These are phyloP conservation scores for Ogataea pignaliae DNA, from an alignment of 805 yeast genomes.

Conservation along the genomic window DNA sequence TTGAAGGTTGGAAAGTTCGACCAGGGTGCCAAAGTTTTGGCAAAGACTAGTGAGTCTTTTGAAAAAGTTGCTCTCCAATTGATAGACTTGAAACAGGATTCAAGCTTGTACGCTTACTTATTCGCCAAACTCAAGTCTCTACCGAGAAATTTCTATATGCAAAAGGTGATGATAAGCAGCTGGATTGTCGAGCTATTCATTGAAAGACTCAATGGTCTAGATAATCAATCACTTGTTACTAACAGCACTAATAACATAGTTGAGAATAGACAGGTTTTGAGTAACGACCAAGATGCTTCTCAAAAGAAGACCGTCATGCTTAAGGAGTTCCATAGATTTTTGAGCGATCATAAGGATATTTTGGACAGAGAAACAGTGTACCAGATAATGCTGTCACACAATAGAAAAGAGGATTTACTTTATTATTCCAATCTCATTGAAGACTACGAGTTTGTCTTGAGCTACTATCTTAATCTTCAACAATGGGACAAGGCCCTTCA, in stretches of 20 bases:
- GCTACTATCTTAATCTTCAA: slow-evolving; percentile 62
- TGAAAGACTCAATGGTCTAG: slow-evolving; percentile 41
- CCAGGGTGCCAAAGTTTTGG: slow-evolving; percentile 55
- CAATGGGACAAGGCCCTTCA: slow-evolving; percentile 73
- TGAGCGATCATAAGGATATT: slow-evolving; percentile 40
- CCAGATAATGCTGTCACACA: slow-evolving; percentile 65
- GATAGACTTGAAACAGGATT: slow-evolving; percentile 37
- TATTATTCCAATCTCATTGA: slow-evolving; percentile 61
- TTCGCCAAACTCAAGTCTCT: slow-evolving; percentile 35
- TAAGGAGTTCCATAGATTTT: slow-evolving; percentile 42
- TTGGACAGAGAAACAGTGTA: slow-evolving; percentile 68
- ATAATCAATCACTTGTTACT: slow-evolving; percentile 23
- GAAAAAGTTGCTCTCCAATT: slow-evolving; percentile 63
- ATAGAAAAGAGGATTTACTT: slow-evolving; percentile 59
- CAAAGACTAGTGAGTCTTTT: slow-evolving; percentile 59
- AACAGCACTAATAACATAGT: slow-evolving; percentile 3
- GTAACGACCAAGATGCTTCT: slow-evolving; percentile 7
- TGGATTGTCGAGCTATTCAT: slow-evolving; percentile 63
- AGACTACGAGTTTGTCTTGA: slow-evolving; percentile 66
- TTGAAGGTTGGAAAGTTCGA: slow-evolving; percentile 26
- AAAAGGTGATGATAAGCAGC: slow-evolving; percentile 49
- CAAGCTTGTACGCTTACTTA: slow-evolving; percentile 46
- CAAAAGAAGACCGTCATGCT: slow-evolving; percentile 29
- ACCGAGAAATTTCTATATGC: slow-evolving; percentile 33
- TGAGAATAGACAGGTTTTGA: slow-evolving; percentile 6